Evolutionary conservation across 106 monocot genomes (phyloP), one percentile per base, ranked within the genome.

Genomic region (Chionographis japonica): DNA sequence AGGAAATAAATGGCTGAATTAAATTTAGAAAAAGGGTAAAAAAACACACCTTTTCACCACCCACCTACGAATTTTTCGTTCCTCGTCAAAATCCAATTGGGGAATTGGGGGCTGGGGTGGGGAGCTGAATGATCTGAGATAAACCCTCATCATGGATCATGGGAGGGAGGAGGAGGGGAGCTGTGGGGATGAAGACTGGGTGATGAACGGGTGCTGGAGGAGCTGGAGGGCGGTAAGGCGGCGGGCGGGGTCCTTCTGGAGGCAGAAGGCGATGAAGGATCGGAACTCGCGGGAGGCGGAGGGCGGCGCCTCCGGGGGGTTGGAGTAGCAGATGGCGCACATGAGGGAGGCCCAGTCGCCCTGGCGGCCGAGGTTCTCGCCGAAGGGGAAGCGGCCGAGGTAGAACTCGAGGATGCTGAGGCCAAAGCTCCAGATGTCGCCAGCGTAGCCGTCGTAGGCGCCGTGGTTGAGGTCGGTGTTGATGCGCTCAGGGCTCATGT

Each of bases 401-500:
- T 91, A 95, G 52, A 95, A 91, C 78, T 95, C 94, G 14, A 95
- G 81, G 20, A 95, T 81, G 68, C 91, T 88, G 49, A 95, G 74
- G 0, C 94, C 94, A 60, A 95, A 91, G 77, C 94, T 95, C 94
- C 94, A 95, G 42, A 95, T 91, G 54, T 95, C 94, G 60, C 85
- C 94, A 8, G 88, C 85, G 69, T 80, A 91, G 1, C 91, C 95
- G 57, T 95, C 88, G 68, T 95, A 95, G 27, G 56, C 72, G 12
- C 94, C 94, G 40, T 95, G 72, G 68, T 88, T 95, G 61, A 88
- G 69, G 46, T 91, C 94, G 15, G 94, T 95, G 77, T 95, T 88
- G 71, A 91, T 95, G 51, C 94, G 60, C 74, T 95, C 94, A n/a
- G 94, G 94, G 75, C 91, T 91, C 94, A 92, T 92, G 83, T 92